Base-by-base conservation (phyloP, 75 land plant species). In the Selaginella tamariscina region DNA sequence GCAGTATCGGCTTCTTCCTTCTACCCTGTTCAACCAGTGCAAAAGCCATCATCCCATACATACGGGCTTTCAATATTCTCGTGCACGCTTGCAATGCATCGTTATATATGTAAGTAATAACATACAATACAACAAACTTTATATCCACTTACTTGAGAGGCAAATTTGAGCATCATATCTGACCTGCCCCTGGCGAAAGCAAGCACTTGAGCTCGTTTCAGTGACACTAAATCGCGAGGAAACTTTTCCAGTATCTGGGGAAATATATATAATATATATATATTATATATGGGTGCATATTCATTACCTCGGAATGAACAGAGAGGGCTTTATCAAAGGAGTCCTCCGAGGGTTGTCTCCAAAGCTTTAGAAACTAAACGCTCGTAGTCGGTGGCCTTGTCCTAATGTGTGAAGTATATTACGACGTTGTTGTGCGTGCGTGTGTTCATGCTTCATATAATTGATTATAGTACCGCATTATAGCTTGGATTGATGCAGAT, bases 31-130 rank as follows among this genome's bases (percentile, higher is more conserved):
- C 98, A 66, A 93, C 64, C 30, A 93, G 77, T 32, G 91, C 71
- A 79, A 93, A 93, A 23, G 98, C 85, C 77, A 85, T 88, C 90
- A 93, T 93, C 55, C 98, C 98, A 83, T 86, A 78, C 59, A 89
- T 65, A 59, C 77, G 89, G 24, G 66, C 67, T 60, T 77, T 79
- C 31, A 79, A 77, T 56, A 78, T 64, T 72, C 86, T 89, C 28
- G 72, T 63, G 1, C 79, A 72, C 32, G 78, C 98, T 94, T 93
- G 68, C 13, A 2, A n/a, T n/a, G n/a, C n/a, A n/a, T n/a, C n/a
- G n/a, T n/a, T n/a, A n/a, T n/a, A n/a, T n/a, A n/a, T n/a, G n/a
- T n/a, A n/a, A n/a, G n/a, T n/a, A n/a, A n/a, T n/a, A n/a, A n/a
- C 11, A 39, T 15, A 39, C 15, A 15, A 5, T 5, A 5, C 15